Evolutionary conservation across 2,329 filamentous ascomycete genomes (phyloP).

Genomic region (Fusarium burgessii): DNA sequence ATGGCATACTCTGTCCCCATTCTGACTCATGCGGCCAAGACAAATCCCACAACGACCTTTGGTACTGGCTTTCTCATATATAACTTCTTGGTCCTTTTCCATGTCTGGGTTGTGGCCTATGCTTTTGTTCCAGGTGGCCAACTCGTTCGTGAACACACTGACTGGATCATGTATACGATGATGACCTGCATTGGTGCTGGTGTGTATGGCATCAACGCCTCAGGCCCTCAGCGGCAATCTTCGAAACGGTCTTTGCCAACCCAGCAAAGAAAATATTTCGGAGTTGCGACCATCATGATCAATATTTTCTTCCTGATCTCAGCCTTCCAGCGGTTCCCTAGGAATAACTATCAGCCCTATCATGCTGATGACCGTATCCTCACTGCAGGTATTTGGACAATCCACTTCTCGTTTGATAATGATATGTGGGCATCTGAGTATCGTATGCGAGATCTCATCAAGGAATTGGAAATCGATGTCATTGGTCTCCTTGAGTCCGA

Average conservation of each 20-base stretch:
- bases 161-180: constrained; percentile 91
- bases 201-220: constrained; percentile 76
- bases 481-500: constrained; percentile 95
- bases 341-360: constrained; percentile 91
- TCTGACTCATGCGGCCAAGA: constrained; percentile 79
- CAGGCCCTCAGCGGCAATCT: constrained; percentile 58
- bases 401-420: constrained; percentile 97
- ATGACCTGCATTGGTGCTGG: constrained; percentile 89
- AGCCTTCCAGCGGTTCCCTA: constrained; percentile 91
- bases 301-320: constrained; percentile 84
- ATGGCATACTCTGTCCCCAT: constrained; percentile 83
- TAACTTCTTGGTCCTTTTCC: constrained; percentile 95
- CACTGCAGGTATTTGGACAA: constrained; percentile 98
- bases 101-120: constrained; percentile 98
- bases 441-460: constrained; percentile 90
- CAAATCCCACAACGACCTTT: constrained; percentile 83
- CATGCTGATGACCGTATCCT: constrained; percentile 88
- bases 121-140: constrained; percentile 97
- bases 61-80: constrained; percentile 91
- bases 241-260: constrained; percentile 48
- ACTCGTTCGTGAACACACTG: constrained; percentile 91
- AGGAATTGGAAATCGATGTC: constrained; percentile 96
- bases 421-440: constrained; percentile 98
- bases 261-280: constrained; percentile 65
- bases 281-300: constrained; percentile 73